These are phyloP conservation scores for Centaurea solstitialis DNA, from an alignment of 129 eudicot species.

Conservation along the genomic window DNA sequence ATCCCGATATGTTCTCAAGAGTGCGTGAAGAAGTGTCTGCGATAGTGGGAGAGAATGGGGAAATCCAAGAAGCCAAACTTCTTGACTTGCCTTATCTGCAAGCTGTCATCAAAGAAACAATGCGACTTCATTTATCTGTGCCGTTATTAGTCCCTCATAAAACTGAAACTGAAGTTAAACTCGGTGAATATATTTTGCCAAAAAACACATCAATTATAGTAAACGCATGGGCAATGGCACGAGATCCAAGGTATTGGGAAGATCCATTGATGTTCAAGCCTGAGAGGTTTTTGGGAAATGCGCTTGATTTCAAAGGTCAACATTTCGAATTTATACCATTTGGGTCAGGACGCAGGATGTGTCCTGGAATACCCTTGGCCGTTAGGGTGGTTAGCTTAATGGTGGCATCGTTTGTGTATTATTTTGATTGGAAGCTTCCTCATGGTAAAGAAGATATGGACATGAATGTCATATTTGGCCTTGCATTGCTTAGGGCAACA, in stretches of 20 bases:
- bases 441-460: conserved; percentile 27
- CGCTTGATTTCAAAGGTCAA: conserved; percentile 34
- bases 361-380: conserved; percentile 47
- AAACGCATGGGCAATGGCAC: conserved; percentile 40
- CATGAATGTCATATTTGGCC: conserved; percentile 37
- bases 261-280: conserved; percentile 27
- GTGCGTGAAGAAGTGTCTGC: conserved; percentile 34
- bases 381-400: conserved; percentile 34
- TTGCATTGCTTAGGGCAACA: conserved; percentile 33
- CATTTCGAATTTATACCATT: conserved; percentile 42
- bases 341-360: conserved; percentile 52
- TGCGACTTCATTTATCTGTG: conserved; percentile 31
- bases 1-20: conserved; percentile 22
- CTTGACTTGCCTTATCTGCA: conserved; percentile 35
- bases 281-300: conserved; percentile 35
- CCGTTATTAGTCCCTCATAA: conserved; percentile 38
- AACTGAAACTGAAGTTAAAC: conserved; percentile 22
- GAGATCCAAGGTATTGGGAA: conserved; percentile 40
- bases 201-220: conserved; percentile 31
- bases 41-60: conserved; percentile 21
- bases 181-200: conserved; percentile 25
- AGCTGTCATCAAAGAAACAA: conserved; percentile 39
- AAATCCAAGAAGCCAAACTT: conserved; percentile 32
- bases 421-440: conserved; percentile 54
- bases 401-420: conserved; percentile 45